Evolutionary conservation across 495 filamentous ascomycete species (phyloP), one percentile per base, ranked within the genome.

Genomic region (Tricharina praecox): DNA sequence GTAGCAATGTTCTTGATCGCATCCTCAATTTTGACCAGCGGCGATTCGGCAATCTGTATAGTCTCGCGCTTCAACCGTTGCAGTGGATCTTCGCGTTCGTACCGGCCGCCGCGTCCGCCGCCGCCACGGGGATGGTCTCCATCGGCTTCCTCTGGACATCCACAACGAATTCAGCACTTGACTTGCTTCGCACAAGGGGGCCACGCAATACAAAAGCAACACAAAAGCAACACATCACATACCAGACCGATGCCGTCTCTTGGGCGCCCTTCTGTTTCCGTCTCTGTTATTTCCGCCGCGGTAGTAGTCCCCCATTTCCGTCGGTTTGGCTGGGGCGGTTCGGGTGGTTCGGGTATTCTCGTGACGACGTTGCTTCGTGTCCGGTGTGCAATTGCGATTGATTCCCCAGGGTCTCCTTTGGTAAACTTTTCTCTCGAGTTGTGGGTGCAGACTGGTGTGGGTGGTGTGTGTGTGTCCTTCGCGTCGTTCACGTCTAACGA

Each of bases 1-100:
- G 76, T 80, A 15, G 84, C 85, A 50, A 95, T 81, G 47, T 72
- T 69, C 28, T 70, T 63, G 15, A 82, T 75, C 57, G 92, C 85
- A 52, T 95, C 85, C 55, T 90, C 80, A 54, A 81, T 83, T 51
- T 72, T 72, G 50, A 78, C 75, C 57, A 86, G 68, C 48, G 85
- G 79, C 72, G 82, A 87, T 70, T 93, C 86, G 38, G 87, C 87
- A 56, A 96, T 79, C 23, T 73, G 67, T 24, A 93, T 68, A 15
- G 93, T 70, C 62, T 87, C 80, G 52, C 80, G 82, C 53, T 85
- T 81, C 45, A 94, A 66, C 58, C 78, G 81, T 34, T 78, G 73
- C 50, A 75, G 70, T 16, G 80, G 64, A 13, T 90, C 81, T 50
- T 87, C 82, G 56, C 55, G 48, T 3, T 88, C 80, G 54, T 82